Evolutionary conservation across 2,329 filamentous ascomycete species (phyloP).

Genomic region (Colletotrichum phormii): DNA sequence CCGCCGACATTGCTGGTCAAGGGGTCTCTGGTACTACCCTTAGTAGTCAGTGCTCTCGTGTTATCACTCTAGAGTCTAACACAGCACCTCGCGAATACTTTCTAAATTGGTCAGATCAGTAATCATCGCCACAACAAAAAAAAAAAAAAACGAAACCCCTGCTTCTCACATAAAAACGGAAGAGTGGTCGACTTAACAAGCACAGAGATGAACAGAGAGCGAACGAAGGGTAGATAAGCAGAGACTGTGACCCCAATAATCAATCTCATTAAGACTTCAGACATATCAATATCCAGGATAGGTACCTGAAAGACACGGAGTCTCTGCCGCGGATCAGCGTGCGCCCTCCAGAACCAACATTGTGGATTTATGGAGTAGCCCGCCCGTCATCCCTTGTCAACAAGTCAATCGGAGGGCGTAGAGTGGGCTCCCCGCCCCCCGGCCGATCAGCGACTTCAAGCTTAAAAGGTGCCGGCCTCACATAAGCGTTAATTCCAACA

Average conservation of each 20-base stretch:
- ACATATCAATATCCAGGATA: too few species aligned
- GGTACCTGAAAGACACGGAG: too few species aligned
- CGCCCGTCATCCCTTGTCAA: neutral
- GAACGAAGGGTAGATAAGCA: too few species aligned
- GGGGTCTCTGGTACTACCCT: neutral
- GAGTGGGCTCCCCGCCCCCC: conserved; percentile 5
- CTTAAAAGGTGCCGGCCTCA: conserved; percentile 2
- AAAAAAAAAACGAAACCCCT: neutral
- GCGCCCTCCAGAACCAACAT: neutral
- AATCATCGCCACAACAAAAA: neutral
- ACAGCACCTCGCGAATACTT: neutral
- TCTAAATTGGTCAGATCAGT: neutral
- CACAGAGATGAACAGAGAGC: neutral
- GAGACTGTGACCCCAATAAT: too few species aligned
- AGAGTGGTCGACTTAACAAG: neutral
- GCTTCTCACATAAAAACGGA: neutral
- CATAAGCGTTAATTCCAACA: neutral
- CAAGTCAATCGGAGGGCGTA: conserved; percentile 23
- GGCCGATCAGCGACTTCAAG: neutral
- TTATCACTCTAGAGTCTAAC: too few species aligned
- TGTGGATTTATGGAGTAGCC: neutral
- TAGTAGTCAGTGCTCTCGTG: neutral
- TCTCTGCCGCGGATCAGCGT: neutral
- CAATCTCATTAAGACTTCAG: too few species aligned
- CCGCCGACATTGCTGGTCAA: neutral